A percentile compares a stretch with the other conserved stretches of the same genome.
These are phyloP conservation scores for Hura crepitans DNA, from an alignment of 441 rosid species.

Conservation along the genomic window DNA sequence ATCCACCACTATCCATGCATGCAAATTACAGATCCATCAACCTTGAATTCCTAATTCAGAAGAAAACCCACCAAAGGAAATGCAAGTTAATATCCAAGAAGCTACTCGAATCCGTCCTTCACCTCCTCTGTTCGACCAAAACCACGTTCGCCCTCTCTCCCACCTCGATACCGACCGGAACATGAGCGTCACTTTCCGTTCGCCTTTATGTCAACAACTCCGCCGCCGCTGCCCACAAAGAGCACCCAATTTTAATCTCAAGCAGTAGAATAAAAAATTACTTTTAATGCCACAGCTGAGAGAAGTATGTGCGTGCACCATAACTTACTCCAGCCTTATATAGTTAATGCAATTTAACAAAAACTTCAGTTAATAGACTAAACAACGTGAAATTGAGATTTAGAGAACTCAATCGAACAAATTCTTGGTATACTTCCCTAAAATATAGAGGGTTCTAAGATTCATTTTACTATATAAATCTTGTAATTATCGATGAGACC, in stretches of 20 bases:
- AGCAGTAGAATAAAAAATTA: too few species aligned
- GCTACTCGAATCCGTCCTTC: slow-evolving; percentile 48
- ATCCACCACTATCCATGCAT: not conserved
- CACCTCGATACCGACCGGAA: slow-evolving; percentile 69
- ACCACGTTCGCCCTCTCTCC: slow-evolving; percentile 57
- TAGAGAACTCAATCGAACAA: too few species aligned
- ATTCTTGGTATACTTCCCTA: too few species aligned
- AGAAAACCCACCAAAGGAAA: slow-evolving; percentile 12
- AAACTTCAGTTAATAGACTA: too few species aligned
- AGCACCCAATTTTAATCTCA: slow-evolving; percentile 17
- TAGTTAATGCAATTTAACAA: too few species aligned
- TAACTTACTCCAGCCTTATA: too few species aligned
- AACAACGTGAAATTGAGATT: too few species aligned
- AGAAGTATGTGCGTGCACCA: too few species aligned
- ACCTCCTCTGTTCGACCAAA: slow-evolving; percentile 35
- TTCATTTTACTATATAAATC: too few species aligned
- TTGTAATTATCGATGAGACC: too few species aligned
- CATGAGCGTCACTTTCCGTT: slow-evolving; percentile 62
- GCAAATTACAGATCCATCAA: slow-evolving; percentile 5
- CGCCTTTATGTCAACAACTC: slow-evolving; percentile 44
- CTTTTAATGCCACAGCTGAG: too few species aligned
- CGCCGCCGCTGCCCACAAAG: slow-evolving; percentile 16
- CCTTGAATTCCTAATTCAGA: not conserved
- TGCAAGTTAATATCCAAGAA: slow-evolving; percentile 43
- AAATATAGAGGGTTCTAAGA: too few species aligned